Evolutionary conservation across 1,284 basidiomycete species (phyloP).

Genomic region (Pyrrhoderma lamaoense): DNA sequence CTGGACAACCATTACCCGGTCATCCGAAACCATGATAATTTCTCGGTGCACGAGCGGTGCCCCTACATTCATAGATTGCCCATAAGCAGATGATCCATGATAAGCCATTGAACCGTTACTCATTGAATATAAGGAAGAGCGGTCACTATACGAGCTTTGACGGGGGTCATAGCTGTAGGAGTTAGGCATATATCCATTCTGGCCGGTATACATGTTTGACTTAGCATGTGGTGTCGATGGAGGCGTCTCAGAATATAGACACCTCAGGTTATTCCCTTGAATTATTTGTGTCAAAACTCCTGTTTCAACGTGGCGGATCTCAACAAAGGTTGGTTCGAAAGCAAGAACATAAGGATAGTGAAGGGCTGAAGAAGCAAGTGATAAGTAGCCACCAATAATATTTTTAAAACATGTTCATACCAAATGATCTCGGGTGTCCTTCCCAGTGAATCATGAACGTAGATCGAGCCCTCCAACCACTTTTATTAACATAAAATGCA

Average conservation of each 20-base stretch:
- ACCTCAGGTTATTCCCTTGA: slow-evolving; percentile 81
- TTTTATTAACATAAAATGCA: slow-evolving; percentile 98
- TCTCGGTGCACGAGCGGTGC: slow-evolving; percentile 54
- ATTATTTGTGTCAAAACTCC: slow-evolving; percentile 93
- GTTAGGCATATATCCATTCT: slow-evolving; percentile 27
- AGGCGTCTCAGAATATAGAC: slow-evolving; percentile 91
- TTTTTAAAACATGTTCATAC: slow-evolving; percentile 39
- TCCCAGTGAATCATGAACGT: slow-evolving; percentile 98
- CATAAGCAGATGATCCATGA: slow-evolving; percentile 35
- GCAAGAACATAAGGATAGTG: slow-evolving; percentile 97
- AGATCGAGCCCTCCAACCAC: slow-evolving; percentile 84
- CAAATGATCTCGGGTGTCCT: slow-evolving; percentile 88
- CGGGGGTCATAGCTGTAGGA: slow-evolving; percentile 23
- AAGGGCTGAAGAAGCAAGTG: slow-evolving; percentile 51
- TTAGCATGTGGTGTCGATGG: slow-evolving; percentile 63
- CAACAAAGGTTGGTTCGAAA: slow-evolving; percentile 95
- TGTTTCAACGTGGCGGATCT: slow-evolving; percentile 93
- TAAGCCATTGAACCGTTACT: neutral
- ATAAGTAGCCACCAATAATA: slow-evolving; percentile 9
- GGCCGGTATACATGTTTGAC: slow-evolving; percentile 23
- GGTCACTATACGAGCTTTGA: slow-evolving; percentile 13
- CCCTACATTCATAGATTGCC: slow-evolving; percentile 35
- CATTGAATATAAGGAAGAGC: slow-evolving; percentile 14
- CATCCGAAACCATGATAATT: slow-evolving; percentile 75
- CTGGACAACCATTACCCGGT: slow-evolving; percentile 64